Conservation (phyloP, 2,329 filamentous ascomycete genomes). For the Colletotrichum cuscutae region DNA sequence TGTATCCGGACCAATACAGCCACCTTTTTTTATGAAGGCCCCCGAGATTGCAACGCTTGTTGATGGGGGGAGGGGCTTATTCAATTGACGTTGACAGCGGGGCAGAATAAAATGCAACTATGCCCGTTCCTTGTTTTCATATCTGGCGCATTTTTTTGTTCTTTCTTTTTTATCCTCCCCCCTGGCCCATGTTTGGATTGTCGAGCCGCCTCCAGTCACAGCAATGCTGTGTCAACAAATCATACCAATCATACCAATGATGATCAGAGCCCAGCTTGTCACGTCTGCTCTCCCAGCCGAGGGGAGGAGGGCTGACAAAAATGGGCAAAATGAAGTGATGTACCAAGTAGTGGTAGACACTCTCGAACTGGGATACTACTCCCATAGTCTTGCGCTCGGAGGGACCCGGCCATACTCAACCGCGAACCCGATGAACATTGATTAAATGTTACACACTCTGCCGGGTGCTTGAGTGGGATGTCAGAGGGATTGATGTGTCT, state of each 20-base stretch:
- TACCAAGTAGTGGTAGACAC: neutral
- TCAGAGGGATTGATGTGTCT: neutral
- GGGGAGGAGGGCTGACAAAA: neutral
- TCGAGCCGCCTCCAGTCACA: neutral
- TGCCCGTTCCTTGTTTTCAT: constrained; percentile 11
- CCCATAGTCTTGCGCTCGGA: neutral
- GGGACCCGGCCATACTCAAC: neutral
- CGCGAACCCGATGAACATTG: neutral
- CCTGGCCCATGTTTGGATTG: neutral
- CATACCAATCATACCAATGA: neutral
- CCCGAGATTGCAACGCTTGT: neutral
- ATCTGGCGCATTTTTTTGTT: neutral
- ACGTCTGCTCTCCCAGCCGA: neutral
- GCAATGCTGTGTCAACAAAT: neutral
- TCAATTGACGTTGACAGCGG: constrained; percentile 19
- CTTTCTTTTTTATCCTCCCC: neutral
- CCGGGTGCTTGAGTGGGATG: neutral
- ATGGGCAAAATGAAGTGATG: neutral
- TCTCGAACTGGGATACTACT: neutral
- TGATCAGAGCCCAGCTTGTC: neutral
- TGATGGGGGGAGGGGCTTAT: neutral
- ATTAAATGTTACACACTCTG: constrained; percentile 5
- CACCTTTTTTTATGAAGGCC: neutral
- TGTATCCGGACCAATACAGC: neutral
- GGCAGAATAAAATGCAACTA: constrained; percentile 1